Evolutionary conservation across 2,329 filamentous ascomycete genomes (phyloP), one percentile per base, ranked within the genome.

Genomic region (Pochonia chlamydosporia): DNA sequence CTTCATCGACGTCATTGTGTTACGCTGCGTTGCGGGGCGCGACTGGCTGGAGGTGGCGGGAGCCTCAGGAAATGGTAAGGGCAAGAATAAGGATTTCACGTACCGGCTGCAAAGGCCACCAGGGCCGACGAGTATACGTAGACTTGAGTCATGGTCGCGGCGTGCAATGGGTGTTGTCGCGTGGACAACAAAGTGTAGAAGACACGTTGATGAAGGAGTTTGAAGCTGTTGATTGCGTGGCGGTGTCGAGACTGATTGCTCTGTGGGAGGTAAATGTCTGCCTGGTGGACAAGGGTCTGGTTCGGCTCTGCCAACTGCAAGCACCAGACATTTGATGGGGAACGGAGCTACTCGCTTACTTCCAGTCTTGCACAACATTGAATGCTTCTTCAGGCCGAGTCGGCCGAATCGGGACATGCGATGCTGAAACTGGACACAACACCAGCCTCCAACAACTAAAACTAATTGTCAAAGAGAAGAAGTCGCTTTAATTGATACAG

Each of bases 81-180:
- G 36, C 14, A 31, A n/a, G 42, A 43, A 21, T 40, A 21, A 40
- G 46, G 26, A 26, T 23, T 11, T 24, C 46, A 70, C 71, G 53
- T 63, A 74, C 72, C 68, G 43, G 63, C 69, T 44, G 64, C 57
- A 59, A 72, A 67, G 48, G 65, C 71, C 59, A 68, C 63, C 50
- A 74, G 56, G 50, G 66, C 70, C 41, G 64, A 57, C 48, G 60
- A 61, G 53, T 75, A 75, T 31, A 74, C 67, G 26, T 61, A 64
- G 36, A 64, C 62, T 43, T 71, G 66, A 31, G 71, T 74, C 72
- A 75, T 74, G 48, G 47, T 56, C 47, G 28, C 36, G 28, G 28
- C 40, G 47, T 31, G 42, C 10, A 33, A 24, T 40, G 9, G 5
- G 26, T 16, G 43, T 33, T 36, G 21, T 31, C 40, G 37, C 5